These are phyloP conservation scores for Eremothecium sinecaudum DNA, from an alignment of 1,139 yeast species.

Conservation along the genomic window DNA sequence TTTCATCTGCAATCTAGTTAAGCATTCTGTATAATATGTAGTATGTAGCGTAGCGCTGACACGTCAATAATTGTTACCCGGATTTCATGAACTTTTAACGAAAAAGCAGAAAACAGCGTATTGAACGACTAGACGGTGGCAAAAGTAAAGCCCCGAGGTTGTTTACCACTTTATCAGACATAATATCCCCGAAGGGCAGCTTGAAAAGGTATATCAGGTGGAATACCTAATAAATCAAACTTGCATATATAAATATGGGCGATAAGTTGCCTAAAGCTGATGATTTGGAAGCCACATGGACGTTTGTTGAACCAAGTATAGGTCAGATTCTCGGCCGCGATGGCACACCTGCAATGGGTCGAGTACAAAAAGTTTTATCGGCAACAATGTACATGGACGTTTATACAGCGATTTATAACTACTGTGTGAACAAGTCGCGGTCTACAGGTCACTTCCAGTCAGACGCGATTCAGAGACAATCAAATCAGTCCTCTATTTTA, in stretches of 20 bases:
- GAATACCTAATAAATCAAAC: not conserved
- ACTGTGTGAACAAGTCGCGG: conserved; percentile 77
- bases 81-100: not conserved
- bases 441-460: conserved; percentile 35
- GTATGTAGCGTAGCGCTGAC: too few relatives aligned
- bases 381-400: conserved; percentile 62
- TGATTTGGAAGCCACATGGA: conserved; percentile 66
- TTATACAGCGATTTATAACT: conserved; percentile 88
- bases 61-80: conserved; percentile 4
- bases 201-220: not conserved
- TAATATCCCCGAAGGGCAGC: not conserved
- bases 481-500: conserved; percentile 34
- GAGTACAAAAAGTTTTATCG: conserved; percentile 53
- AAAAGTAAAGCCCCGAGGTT: conserved; percentile 1
- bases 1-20: too few relatives aligned
- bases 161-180: not conserved
- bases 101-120: conserved; percentile 1
- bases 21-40: too few relatives aligned
- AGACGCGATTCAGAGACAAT: conserved; percentile 25
- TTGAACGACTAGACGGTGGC: conserved; percentile 2
- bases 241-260: conserved; percentile 22
- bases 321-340: conserved; percentile 55
- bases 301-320: conserved; percentile 64
- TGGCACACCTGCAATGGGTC: conserved; percentile 15
- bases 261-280: conserved; percentile 33